phyloP scores from a whole-genome alignment of 805 yeast genomes.

The Kuraishia ogatae region DNA sequence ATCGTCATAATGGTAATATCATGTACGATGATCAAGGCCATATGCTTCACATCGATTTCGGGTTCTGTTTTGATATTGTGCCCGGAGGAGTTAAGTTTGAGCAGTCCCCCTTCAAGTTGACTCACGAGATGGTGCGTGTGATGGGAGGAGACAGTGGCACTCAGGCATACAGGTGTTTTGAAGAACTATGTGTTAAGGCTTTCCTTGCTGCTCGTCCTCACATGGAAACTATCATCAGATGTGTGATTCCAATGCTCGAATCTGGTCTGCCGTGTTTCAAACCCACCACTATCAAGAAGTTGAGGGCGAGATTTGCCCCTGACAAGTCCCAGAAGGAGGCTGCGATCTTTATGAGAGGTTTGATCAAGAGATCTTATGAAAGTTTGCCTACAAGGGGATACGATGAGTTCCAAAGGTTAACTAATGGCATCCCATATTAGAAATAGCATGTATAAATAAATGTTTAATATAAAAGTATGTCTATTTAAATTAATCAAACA shows the following conservation, averaged over 20 bases:
- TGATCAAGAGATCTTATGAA: conserved; percentile 77
- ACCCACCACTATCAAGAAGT: conserved; percentile 72
- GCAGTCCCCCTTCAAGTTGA: conserved; percentile 95
- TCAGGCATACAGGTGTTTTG: conserved; percentile 88
- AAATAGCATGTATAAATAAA: not conserved
- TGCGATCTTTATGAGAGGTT: conserved; percentile 61
- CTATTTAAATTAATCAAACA: not conserved
- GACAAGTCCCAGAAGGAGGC: conserved; percentile 80
- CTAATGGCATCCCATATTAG: conserved; percentile 93
- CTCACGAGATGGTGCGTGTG: conserved; percentile 92
- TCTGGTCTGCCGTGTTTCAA: conserved; percentile 96
- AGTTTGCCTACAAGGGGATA: conserved; percentile 88
- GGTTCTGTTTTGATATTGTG: conserved; percentile 96
- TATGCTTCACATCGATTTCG: conserved; percentile 93
- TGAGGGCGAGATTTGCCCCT: conserved; percentile 74
- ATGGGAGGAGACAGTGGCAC: conserved; percentile 87
- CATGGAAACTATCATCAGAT: conserved; percentile 74
- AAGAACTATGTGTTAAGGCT: conserved; percentile 90
- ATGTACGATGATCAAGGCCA: conserved; percentile 96
- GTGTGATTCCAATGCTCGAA: conserved; percentile 88
- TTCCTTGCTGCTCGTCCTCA: conserved; percentile 83
- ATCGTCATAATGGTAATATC: conserved; percentile 96
- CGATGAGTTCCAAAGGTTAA: conserved; percentile 93
- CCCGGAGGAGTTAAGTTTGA: conserved; percentile 99
- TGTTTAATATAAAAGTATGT: too few relatives aligned